Conservation (phyloP, 2,329 filamentous ascomycete species). For the Chrysoporthe deuterocubensis region DNA sequence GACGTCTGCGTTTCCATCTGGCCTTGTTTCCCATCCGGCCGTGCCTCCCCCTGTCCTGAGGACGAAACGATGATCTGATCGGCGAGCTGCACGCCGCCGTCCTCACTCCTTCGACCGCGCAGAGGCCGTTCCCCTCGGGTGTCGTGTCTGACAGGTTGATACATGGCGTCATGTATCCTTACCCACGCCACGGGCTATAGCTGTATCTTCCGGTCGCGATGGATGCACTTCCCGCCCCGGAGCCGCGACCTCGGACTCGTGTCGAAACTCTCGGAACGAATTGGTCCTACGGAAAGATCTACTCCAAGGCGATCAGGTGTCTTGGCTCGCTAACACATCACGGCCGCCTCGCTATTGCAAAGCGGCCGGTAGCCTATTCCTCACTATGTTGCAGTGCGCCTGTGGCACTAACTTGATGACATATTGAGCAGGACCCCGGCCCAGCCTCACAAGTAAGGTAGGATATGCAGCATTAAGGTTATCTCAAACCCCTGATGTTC, state of each 20-base stretch:
- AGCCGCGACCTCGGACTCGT: neutral
- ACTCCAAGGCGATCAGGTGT: conserved; percentile 13
- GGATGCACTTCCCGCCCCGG: neutral
- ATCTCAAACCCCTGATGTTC: conserved; percentile 21
- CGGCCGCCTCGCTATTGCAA: neutral
- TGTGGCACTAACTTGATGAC: neutral
- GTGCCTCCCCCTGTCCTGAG: neutral
- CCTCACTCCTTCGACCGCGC: neutral
- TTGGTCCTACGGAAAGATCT: neutral
- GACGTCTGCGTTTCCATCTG: neutral
- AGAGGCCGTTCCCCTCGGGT: neutral
- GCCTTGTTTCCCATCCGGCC: neutral
- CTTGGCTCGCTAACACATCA: neutral
- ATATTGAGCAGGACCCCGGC: neutral
- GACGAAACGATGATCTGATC: neutral
- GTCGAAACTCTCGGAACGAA: conserved; percentile 4
- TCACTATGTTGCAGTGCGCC: conserved; percentile 2
- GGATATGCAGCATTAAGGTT: conserved; percentile 20
- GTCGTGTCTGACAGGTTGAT: neutral
- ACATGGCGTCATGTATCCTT: neutral
- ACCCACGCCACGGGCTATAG: too few relatives aligned
- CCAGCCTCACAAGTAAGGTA: neutral
- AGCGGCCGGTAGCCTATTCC: conserved; percentile 13
- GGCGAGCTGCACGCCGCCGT: neutral
- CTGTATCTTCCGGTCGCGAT: too few relatives aligned